These are phyloP conservation scores for Aspergillus diversus DNA, from an alignment of 495 filamentous ascomycete species.

Conservation along the genomic window DNA sequence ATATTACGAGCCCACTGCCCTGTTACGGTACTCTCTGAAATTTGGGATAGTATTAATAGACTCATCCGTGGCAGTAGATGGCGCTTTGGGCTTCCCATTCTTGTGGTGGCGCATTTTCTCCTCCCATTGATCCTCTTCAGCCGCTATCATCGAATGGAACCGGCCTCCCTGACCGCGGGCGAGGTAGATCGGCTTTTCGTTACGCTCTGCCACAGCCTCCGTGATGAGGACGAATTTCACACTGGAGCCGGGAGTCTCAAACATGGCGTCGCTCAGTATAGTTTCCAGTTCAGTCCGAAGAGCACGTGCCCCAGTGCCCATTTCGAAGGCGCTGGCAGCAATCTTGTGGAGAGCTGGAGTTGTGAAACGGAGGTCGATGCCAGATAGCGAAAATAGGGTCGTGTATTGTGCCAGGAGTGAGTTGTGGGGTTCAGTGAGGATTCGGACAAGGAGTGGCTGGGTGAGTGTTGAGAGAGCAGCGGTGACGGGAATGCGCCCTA, in stretches of 20 bases:
- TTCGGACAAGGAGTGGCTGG: slow-evolving; percentile 77
- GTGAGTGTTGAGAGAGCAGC: slow-evolving; percentile 81
- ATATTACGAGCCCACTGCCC: slow-evolving; percentile 32
- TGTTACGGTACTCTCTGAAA: slow-evolving; percentile 61
- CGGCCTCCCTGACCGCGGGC: slow-evolving; percentile 60
- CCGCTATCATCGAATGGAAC: slow-evolving; percentile 60
- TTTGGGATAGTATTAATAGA: slow-evolving; percentile 33
- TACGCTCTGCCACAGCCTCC: slow-evolving; percentile 67
- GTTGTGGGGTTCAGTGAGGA: slow-evolving; percentile 91
- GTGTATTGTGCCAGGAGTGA: slow-evolving; percentile 84
- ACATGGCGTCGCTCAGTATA: slow-evolving; percentile 86
- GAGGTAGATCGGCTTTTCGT: slow-evolving; percentile 65
- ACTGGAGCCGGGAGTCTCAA: slow-evolving; percentile 77
- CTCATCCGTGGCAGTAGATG: slow-evolving; percentile 30
- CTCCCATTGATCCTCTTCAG: slow-evolving; percentile 69
- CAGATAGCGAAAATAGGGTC: slow-evolving; percentile 79
- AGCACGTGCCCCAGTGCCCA: slow-evolving; percentile 87
- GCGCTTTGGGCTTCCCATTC: slow-evolving; percentile 33
- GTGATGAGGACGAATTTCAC: slow-evolving; percentile 78
- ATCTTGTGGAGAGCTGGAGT: slow-evolving; percentile 76
- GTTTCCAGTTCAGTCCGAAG: slow-evolving; percentile 89
- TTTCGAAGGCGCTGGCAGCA: slow-evolving; percentile 69
- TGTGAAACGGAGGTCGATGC: slow-evolving; percentile 83
- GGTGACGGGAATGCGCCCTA: slow-evolving; percentile 85
- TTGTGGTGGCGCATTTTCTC: slow-evolving; percentile 39